These are phyloP conservation scores for Lipomyces kockii DNA, from an alignment of 805 yeast species.

Conservation along the genomic window DNA sequence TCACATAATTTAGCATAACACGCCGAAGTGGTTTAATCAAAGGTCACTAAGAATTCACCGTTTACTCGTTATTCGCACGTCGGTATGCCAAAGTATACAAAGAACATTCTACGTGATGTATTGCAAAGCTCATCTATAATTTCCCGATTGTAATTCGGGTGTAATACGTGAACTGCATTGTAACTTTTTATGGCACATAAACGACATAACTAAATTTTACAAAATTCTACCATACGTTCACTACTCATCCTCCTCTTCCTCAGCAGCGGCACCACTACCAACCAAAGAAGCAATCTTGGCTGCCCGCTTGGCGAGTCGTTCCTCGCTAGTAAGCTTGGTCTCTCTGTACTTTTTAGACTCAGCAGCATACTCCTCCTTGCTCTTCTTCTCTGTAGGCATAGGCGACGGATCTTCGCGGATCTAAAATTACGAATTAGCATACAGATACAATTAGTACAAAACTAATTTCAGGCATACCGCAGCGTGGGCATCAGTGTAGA, in stretches of 20 bases:
- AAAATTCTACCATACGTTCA: neutral
- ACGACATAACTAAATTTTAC: conserved; percentile 1
- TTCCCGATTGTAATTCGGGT: neutral
- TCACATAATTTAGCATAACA: neutral
- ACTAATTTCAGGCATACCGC: conserved; percentile 43
- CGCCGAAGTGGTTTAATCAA: too few species aligned
- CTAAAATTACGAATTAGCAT: conserved; percentile 14
- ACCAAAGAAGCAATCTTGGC: conserved; percentile 78
- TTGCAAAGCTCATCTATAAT: neutral
- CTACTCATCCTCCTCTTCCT: conserved; percentile 32
- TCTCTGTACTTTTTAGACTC: conserved; percentile 91
- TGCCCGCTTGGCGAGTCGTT: conserved; percentile 86
- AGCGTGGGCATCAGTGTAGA: conserved; percentile 93
- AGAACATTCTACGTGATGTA: neutral
- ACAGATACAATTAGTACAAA: neutral
- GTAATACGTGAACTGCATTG: neutral
- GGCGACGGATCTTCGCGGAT: conserved; percentile 95
- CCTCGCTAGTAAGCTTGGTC: conserved; percentile 84
- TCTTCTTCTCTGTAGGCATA: conserved; percentile 89
- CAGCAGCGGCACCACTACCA: conserved; percentile 23
- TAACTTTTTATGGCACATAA: neutral
- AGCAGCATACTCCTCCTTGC: conserved; percentile 98
- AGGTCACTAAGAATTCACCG: too few species aligned
- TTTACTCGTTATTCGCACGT: too few species aligned
- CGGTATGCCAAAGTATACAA: neutral